Evolutionary conservation across 2,329 filamentous ascomycete species (phyloP).

Genomic region (Plenodomus lindquistii): DNA sequence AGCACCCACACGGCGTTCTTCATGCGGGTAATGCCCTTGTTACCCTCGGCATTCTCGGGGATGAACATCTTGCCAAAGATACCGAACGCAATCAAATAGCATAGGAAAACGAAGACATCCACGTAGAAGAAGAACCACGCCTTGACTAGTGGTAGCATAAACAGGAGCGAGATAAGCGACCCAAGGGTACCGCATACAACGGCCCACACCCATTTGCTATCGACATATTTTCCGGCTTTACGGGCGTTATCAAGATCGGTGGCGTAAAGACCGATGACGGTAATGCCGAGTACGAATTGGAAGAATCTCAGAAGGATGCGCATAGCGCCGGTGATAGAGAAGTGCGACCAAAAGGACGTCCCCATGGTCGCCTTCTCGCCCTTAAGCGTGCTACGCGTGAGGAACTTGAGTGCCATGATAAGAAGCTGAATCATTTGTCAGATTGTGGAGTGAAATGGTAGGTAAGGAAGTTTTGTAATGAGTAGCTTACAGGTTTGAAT

Average conservation of each 20-base stretch:
- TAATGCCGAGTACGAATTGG: slow-evolving; percentile 75
- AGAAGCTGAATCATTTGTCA: neutral
- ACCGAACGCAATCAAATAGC: slow-evolving; percentile 83
- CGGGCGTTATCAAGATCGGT: slow-evolving; percentile 43
- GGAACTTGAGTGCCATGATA: slow-evolving; percentile 36
- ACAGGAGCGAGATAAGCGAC: slow-evolving; percentile 53
- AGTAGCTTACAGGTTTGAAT: neutral
- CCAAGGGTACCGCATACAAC: slow-evolving; percentile 31
- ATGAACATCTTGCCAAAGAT: slow-evolving; percentile 84
- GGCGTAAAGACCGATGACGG: slow-evolving; percentile 73
- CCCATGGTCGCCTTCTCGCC: slow-evolving; percentile 34
- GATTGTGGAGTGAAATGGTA: neutral
- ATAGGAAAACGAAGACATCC: slow-evolving; percentile 70
- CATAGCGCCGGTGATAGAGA: slow-evolving; percentile 29
- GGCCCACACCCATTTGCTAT: slow-evolving; percentile 62
- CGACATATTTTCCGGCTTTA: slow-evolving; percentile 50
- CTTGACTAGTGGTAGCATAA: slow-evolving; percentile 63
- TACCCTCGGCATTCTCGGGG: slow-evolving; percentile 65
- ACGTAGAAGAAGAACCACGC: slow-evolving; percentile 63
- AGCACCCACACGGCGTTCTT: slow-evolving; percentile 87
- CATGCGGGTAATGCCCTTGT: slow-evolving; percentile 72
- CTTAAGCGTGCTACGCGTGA: slow-evolving; percentile 32
- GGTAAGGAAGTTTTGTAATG: neutral
- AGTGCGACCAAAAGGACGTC: slow-evolving; percentile 23
- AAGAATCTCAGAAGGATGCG: slow-evolving; percentile 70